Conservation (phyloP, 345 rosid species). For the Ailanthus altissimus region DNA sequence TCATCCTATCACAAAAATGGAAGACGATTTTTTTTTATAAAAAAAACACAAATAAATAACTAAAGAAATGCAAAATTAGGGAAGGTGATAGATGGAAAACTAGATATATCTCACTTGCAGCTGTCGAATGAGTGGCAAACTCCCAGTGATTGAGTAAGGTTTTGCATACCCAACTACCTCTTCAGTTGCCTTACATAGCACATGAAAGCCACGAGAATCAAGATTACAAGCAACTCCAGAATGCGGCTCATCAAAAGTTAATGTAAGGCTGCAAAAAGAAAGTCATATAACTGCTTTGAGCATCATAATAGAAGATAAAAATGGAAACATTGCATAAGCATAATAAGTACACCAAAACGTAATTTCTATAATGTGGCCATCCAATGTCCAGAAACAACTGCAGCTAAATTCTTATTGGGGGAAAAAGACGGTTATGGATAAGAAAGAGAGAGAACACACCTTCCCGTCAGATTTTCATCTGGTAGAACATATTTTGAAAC, state of each 20-base stretch:
- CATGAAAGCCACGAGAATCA: conserved; percentile 83
- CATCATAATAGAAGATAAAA: neutral
- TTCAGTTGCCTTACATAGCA: conserved; percentile 85
- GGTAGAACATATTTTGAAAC: conserved; percentile 84
- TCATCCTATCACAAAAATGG: conserved; percentile 58
- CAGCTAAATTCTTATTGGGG: conserved; percentile 2
- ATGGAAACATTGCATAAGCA: neutral
- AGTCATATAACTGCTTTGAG: conserved; percentile 5
- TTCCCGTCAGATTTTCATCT: conserved; percentile 80
- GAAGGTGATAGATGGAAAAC: neutral
- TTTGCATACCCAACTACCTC: conserved; percentile 85
- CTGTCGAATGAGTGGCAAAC: conserved; percentile 87
- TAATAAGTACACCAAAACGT: neutral
- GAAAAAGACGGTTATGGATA: neutral
- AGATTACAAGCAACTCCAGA: conserved; percentile 95
- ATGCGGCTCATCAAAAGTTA: conserved; percentile 73
- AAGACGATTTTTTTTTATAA: too few relatives aligned
- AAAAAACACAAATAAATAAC: neutral
- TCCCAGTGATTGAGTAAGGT: conserved; percentile 96
- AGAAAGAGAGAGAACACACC: conserved; percentile 40
- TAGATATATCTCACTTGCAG: conserved; percentile 56
- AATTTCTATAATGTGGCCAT: conserved; percentile 9
- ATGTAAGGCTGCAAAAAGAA: conserved; percentile 54
- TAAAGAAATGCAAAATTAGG: neutral
- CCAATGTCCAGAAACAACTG: neutral